Percentiles rank a stretch among this genome's conserved stretches.
Conservation (phyloP, 176 grass and related monocot genomes). For the Elymus sibiricus region DNA sequence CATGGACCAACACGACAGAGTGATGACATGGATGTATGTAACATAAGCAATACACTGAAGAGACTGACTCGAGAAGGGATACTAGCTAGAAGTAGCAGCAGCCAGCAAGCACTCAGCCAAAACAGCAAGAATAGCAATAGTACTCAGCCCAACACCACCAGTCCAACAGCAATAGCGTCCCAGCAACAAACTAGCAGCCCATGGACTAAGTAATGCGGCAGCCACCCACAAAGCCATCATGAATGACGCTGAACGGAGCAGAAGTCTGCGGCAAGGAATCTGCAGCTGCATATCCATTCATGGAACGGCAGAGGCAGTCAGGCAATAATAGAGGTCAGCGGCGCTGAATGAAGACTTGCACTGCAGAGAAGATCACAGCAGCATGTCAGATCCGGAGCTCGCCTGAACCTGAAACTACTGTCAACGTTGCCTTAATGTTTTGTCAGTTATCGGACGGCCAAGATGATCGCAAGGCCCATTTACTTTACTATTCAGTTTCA, state of each 20-base stretch:
- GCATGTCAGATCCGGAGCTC: background rate
- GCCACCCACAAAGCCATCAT: background rate
- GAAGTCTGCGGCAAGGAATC: background rate
- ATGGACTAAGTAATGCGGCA: background rate
- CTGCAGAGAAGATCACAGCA: background rate
- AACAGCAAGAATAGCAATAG: background rate
- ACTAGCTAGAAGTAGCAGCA: constrained; percentile 4
- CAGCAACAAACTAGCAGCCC: background rate
- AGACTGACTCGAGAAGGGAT: background rate
- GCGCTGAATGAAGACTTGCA: background rate
- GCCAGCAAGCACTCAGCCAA: background rate
- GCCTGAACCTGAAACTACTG: no score
- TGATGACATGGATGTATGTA: background rate
- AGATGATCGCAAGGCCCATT: no score
- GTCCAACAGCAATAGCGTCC: background rate
- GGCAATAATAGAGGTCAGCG: background rate
- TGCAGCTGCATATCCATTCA: background rate
- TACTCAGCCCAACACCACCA: background rate
- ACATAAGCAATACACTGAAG: background rate
- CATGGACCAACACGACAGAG: background rate
- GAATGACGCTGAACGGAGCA: background rate
- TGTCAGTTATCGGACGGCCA: no score
- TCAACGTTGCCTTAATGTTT: no score
- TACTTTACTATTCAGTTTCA: no score
- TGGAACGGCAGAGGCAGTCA: background rate